A percentile compares a stretch with the other conserved stretches of the same genome.
phyloP scores from a whole-genome alignment of 1,284 basidiomycete genomes.

The Boletellus deceptivus region DNA sequence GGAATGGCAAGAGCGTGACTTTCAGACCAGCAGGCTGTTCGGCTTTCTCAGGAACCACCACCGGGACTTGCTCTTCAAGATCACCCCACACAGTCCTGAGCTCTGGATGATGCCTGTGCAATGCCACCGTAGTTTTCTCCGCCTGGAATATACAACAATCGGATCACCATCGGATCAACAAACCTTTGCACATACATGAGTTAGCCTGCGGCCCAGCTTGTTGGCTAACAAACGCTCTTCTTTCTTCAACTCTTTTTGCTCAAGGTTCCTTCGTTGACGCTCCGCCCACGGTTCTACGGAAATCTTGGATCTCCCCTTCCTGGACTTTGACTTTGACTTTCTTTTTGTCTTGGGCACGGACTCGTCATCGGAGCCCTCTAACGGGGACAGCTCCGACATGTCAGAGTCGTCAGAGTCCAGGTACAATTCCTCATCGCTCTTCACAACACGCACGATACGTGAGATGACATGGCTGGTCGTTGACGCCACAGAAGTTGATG shows the following conservation, averaged over 20 bases:
- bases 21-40: constrained; percentile 83
- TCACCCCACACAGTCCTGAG: constrained; percentile 88
- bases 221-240: constrained; percentile 51
- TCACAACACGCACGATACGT: constrained; percentile 15
- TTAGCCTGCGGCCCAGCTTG: constrained; percentile 69
- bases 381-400: constrained; percentile 22
- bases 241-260: constrained; percentile 37
- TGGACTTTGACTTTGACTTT: constrained; percentile 37
- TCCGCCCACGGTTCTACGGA: constrained; percentile 23
- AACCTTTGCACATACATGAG: constrained; percentile 46
- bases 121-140: constrained; percentile 69
- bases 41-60: constrained; percentile 68
- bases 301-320: constrained; percentile 28
- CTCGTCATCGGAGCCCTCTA: constrained; percentile 37
- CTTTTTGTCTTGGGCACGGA: constrained; percentile 29
- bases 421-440: constrained; percentile 34
- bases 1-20: constrained; percentile 72
- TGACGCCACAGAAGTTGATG: constrained; percentile 34
- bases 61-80: constrained; percentile 62
- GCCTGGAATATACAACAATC: constrained; percentile 45
- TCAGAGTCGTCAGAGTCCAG: constrained; percentile 24
- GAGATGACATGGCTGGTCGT: constrained; percentile 45
- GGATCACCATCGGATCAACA: not conserved
- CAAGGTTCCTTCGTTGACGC: constrained; percentile 11
- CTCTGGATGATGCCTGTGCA: constrained; percentile 72